phyloP scores from a whole-genome alignment of 768 basidiomycete genomes.

The Trametes cinnabarina region DNA sequence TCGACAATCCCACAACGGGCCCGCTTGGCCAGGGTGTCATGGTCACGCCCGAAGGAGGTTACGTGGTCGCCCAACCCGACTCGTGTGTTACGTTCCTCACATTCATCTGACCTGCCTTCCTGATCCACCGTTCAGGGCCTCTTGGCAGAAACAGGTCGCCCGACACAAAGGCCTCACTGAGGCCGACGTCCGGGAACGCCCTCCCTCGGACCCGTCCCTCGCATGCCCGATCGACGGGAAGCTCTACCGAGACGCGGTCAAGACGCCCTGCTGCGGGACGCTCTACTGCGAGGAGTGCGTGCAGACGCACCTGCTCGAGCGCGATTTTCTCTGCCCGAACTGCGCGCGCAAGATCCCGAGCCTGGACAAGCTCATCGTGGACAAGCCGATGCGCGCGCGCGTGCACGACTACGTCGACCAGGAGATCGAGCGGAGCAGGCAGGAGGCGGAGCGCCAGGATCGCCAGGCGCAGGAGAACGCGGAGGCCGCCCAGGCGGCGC shows the following conservation, averaged over 20 bases:
- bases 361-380: constrained; percentile 79
- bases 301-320: constrained; percentile 88
- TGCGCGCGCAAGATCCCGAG: constrained; percentile 87
- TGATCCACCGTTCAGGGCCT: constrained; percentile 63
- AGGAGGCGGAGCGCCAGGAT: constrained; percentile 42
- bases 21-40: constrained; percentile 85
- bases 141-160: constrained; percentile 92
- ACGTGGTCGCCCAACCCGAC: constrained; percentile 96
- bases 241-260: constrained; percentile 91
- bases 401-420: constrained; percentile 82
- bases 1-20: constrained; percentile 78
- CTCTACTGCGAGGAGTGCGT: constrained; percentile 97
- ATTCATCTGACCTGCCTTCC: neutral
- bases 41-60: constrained; percentile 98
- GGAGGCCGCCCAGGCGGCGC: constrained; percentile 2
- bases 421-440: constrained; percentile 74
- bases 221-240: constrained; percentile 91
- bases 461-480: constrained; percentile 4
- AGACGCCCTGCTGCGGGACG: constrained; percentile 92
- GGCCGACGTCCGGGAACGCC: constrained; percentile 85
- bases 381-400: constrained; percentile 75
- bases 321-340: constrained; percentile 91
- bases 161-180: constrained; percentile 78
- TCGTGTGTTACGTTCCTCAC: constrained; percentile 54
- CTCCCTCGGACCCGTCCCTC: constrained; percentile 75